phyloP scores from a whole-genome alignment of 306 rosid species.

The Lagenaria siceraria region DNA sequence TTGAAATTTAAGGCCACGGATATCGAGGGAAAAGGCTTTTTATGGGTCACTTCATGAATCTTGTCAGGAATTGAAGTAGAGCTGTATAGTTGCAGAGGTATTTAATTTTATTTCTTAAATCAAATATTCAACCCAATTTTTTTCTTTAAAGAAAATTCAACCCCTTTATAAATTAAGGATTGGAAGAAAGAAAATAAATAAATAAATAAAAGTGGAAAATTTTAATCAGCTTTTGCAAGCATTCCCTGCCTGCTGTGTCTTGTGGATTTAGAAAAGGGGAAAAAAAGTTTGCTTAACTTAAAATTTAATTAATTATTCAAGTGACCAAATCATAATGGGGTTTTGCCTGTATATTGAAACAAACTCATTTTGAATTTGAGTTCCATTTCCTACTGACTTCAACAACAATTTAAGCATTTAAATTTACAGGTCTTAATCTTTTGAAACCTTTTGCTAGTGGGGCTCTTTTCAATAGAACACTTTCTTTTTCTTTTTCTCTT shows the following conservation, averaged over 20 bases:
- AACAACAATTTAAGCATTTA: neutral
- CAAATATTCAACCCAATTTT: neutral
- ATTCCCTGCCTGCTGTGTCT: neutral
- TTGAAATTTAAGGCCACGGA: neutral
- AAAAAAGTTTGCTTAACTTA: neutral
- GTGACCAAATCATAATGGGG: neutral
- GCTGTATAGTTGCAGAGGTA: neutral
- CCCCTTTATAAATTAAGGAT: neutral
- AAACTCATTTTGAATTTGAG: neutral
- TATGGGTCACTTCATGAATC: neutral
- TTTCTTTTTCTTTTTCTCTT: neutral
- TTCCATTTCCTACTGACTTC: neutral
- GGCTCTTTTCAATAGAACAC: neutral
- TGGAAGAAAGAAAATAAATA: neutral
- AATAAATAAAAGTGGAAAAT: neutral
- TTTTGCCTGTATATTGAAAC: neutral
- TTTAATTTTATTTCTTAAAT: neutral
- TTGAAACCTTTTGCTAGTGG: no score
- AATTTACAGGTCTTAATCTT: neutral
- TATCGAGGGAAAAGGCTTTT: neutral
- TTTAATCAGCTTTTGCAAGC: neutral
- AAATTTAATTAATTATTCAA: neutral
- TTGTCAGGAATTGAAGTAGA: slow-evolving; percentile 4
- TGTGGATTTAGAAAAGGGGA: neutral
- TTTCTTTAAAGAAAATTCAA: neutral